Conservation (phyloP, 805 yeast genomes). For the Phaffomyces antillensis region DNA sequence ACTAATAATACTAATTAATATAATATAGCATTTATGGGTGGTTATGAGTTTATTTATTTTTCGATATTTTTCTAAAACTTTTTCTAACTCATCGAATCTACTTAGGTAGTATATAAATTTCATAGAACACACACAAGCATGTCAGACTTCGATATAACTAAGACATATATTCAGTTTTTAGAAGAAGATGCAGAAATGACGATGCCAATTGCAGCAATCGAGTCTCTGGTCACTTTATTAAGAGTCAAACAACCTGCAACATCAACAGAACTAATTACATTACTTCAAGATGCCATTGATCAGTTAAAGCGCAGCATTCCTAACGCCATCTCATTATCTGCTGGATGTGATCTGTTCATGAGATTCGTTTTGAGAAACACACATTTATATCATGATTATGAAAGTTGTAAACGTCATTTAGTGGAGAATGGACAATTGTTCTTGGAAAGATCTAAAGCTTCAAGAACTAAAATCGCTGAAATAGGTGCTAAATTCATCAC, state of each 20-base stretch:
- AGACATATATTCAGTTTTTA: slow-evolving; percentile 71
- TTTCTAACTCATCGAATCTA: neutral
- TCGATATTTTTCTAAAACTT: neutral
- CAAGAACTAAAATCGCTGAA: slow-evolving; percentile 81
- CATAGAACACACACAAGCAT: slow-evolving; percentile 1
- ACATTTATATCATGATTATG: slow-evolving; percentile 89
- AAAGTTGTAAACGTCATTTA: slow-evolving; percentile 77
- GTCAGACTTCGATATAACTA: slow-evolving; percentile 67
- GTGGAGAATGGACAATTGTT: slow-evolving; percentile 92
- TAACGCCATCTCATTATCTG: slow-evolving; percentile 87
- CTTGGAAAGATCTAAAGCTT: slow-evolving; percentile 83
- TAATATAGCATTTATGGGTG: neutral
- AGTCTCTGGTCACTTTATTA: slow-evolving; percentile 79
- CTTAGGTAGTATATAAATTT: neutral
- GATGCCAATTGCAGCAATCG: slow-evolving; percentile 99
- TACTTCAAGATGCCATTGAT: slow-evolving; percentile 69
- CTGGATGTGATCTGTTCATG: slow-evolving; percentile 96
- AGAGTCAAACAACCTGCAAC: slow-evolving; percentile 84
- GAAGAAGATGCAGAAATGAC: slow-evolving; percentile 94
- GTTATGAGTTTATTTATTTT: neutral
- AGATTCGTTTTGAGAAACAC: slow-evolving; percentile 87
- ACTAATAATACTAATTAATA: too few species aligned
- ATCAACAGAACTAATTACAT: slow-evolving; percentile 82
- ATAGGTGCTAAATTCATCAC: slow-evolving; percentile 83
- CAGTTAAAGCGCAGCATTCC: slow-evolving; percentile 72